Evolutionary conservation across 768 basidiomycete species (phyloP), one percentile per base, ranked within the genome.

Genomic region (Trametes maxima): DNA sequence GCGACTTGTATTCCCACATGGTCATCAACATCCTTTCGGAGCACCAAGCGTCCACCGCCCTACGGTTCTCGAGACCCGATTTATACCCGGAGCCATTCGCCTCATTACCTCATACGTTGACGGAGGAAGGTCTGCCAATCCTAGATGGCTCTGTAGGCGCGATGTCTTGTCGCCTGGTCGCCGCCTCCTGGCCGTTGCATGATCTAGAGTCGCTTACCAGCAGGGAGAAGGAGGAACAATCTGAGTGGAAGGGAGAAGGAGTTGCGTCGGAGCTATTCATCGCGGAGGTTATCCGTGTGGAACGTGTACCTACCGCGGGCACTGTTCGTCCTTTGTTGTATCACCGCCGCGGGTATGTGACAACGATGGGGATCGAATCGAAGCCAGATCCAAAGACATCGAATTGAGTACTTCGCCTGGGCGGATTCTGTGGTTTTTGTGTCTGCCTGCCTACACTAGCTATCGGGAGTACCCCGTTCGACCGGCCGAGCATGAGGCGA

Each of bases 11-110:
- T 4, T 73, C 80, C 0, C 86, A 88, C 67, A 80, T 96, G 80
- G 84, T 91, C 52, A 77, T 97, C 60, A 94, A 94, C 74, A 76
- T 96, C 48, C 84, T 97, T 48, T 87, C 90, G 0, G 82, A 87
- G 0, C 69, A 78, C 2, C 92, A 94, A 70, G 78, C 83, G 4
- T 67, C 78, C 35, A 69, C 85, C 16, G 94, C 94, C 0, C 69
- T 84, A 24, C 76, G 77, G 28, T 95, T 96, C 69, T 90, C 95
- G 0, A 76, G 87, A 51, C 84, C 89, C 11, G 88, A 90, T 69
- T 73, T 89, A 10, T 71, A 89, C 60, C 84, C 88, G 0, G 74
- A 76, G 3, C 89, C 90, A 3, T 92, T 86, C 67, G 75, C 65
- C 40, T 54, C 67, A 51, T 68, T 78, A 10, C 70, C 66, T 1